A percentile compares a stretch with the other conserved stretches of the same genome.
Conservation (phyloP, 2,329 filamentous ascomycete genomes). For the Pseudocercospora fijiensis region DNA sequence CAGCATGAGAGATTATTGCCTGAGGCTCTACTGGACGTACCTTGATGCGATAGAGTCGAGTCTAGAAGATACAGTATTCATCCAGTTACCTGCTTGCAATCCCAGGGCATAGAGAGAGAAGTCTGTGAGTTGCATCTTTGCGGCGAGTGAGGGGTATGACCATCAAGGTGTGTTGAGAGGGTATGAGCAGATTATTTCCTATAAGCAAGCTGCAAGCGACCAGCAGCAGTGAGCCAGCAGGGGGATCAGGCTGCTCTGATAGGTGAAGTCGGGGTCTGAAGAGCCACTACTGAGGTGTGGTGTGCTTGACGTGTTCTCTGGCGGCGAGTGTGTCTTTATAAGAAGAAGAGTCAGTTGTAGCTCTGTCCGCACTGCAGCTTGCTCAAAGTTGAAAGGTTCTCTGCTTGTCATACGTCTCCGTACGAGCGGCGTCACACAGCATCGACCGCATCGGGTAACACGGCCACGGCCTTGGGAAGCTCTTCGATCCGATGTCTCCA, state of each 20-base stretch:
- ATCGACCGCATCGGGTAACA: not conserved
- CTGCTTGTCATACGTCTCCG: not conserved
- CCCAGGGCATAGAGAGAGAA: conserved; percentile 30
- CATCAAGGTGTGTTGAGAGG: conserved; percentile 28
- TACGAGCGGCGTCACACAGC: not conserved
- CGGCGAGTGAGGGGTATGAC: conserved; percentile 18
- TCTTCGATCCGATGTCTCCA: not conserved
- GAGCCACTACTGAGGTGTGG: too few relatives aligned
- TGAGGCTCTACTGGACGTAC: conserved; percentile 15
- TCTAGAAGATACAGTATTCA: conserved; percentile 32
- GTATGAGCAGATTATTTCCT: conserved; percentile 28
- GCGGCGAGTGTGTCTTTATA: not conserved
- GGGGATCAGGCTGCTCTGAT: conserved; percentile 7
- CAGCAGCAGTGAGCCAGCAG: conserved; percentile 5
- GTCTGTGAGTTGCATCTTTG: conserved; percentile 31
- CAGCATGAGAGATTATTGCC: not conserved
- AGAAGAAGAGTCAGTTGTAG: not conserved
- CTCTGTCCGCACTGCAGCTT: not conserved
- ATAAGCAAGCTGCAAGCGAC: conserved; percentile 6
- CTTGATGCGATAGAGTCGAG: conserved; percentile 28
- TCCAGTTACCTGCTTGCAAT: conserved; percentile 24
- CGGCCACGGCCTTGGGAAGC: not conserved
- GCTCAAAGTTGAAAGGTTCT: not conserved
- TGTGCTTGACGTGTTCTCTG: not conserved
- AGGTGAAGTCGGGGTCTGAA: not conserved